Evolutionary conservation across 305 asterid species (phyloP), one percentile per base, ranked within the genome.

Genomic region (Fraxinus platypoda): DNA sequence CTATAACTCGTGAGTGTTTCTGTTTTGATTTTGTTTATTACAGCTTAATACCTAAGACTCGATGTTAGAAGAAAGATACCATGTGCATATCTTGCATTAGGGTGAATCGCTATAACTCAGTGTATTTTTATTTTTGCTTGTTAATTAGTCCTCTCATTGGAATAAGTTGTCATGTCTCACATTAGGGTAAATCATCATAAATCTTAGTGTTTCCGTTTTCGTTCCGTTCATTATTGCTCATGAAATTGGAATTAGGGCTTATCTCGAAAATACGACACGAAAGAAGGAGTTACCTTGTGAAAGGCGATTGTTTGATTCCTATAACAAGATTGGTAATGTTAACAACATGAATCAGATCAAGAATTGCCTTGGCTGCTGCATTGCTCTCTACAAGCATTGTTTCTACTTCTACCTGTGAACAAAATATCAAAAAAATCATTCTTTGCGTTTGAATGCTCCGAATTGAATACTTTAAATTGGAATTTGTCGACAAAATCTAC

Each of bases 371-470:
- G 52, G 88, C 84, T 46, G 93, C 82, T 83, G 94, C 89, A 79
- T 82, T 90, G 91, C 96, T 94, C 89, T 94, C 98, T 80, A 93
- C 87, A 75, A 94, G 91, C 94, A 93, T 92, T 31, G 97, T 92
- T 78, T 92, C 98, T 81, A 89, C 98, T 26, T 75, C 80, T 73
- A 94, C 90, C 98, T 93, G 85, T 82, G 75, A 30, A 26, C 6
- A 2, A 78, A 49, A 76, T 21, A 59, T 6, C 30, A 8, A 57
- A 54, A 57, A 17, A 1, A 1, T 21, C 2, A 6, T 8, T 62
- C 30, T 8, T 62, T 2, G 31, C 4, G 30, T 62, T 62, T 62
- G 12, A 78, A 13, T 26, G 6, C 28, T 57, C 17, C 15, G 15
- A 43, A 74, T 7, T n/a, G 21, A 28, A 9, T 3, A 30, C 46